A percentile compares a stretch with the other conserved stretches of the same genome.
phyloP scores from a whole-genome alignment of 2,329 filamentous ascomycete genomes.

The Venturia carpophila region DNA sequence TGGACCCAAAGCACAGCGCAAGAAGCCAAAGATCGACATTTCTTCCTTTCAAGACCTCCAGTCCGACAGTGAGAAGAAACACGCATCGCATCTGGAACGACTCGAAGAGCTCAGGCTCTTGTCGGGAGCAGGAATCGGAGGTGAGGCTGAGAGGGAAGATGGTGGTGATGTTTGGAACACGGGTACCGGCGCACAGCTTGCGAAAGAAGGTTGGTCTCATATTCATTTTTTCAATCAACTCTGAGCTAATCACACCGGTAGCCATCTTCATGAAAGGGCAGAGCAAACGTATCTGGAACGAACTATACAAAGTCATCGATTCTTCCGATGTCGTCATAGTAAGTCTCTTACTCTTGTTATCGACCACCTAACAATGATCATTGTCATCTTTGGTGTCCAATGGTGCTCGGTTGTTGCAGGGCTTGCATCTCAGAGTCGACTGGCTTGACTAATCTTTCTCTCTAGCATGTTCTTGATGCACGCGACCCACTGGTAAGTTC shows the following conservation, averaged over 20 bases:
- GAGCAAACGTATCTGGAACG: constrained; percentile 94
- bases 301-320: constrained; percentile 91
- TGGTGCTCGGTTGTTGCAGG: constrained; percentile 39
- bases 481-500: constrained; percentile 85
- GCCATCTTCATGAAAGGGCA: constrained; percentile 61
- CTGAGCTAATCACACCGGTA: not conserved
- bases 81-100: constrained; percentile 73
- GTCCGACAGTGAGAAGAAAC: constrained; percentile 68
- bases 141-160: constrained; percentile 40
- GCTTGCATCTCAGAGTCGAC: too few species aligned
- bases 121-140: constrained; percentile 56
- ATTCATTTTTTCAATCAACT: not conserved
- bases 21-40: constrained; percentile 82
- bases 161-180: constrained; percentile 27
- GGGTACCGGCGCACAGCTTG: constrained; percentile 37
- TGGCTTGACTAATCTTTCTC: not conserved
- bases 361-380: not conserved
- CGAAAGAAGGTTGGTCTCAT: constrained; percentile 68
- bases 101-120: constrained; percentile 71
- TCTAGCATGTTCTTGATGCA: constrained; percentile 71
- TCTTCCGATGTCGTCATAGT: constrained; percentile 73
- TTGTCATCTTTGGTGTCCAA: not conserved
- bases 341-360: not conserved
- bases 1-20: constrained; percentile 85
- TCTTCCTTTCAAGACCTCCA: constrained; percentile 76